Conservation (phyloP, 106 monocot species). For the Acorus calamus region DNA sequence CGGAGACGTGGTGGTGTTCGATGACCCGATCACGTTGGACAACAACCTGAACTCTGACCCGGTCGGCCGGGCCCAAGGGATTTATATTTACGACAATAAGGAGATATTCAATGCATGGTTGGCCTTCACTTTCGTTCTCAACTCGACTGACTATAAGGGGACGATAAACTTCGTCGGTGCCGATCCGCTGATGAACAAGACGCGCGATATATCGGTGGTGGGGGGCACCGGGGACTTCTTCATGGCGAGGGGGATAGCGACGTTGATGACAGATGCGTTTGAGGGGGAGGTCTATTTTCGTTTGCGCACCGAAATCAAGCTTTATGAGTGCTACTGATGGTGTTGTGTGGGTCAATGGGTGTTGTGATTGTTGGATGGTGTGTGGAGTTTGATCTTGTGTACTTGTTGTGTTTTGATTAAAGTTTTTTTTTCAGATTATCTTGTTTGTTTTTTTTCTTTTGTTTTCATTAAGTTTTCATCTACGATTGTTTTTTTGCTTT, state of each 20-base stretch:
- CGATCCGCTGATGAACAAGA: conserved; percentile 38
- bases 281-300: conserved; percentile 47
- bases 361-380: no score
- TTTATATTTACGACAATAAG: conserved; percentile 47
- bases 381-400: no score
- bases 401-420: no score
- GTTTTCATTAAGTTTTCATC: no score
- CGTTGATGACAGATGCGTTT: conserved; percentile 33
- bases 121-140: conserved; percentile 32
- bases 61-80: conserved; percentile 42
- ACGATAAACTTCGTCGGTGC: conserved; percentile 38
- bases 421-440: no score
- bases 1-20: conserved; percentile 41
- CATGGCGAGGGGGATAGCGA: conserved; percentile 44
- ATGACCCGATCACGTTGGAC: conserved; percentile 48
- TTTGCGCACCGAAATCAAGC: conserved; percentile 31
- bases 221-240: conserved; percentile 64
- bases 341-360: no score
- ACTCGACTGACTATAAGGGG: conserved; percentile 33
- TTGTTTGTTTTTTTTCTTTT: no score
- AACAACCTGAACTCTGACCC: conserved; percentile 36
- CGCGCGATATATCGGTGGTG: conserved; percentile 36
- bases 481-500: no score
- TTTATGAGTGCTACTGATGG: conserved; percentile 44
- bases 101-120: conserved; percentile 45